Conservation (phyloP, 345 rosid species). For the Eucalyptus polybractea region DNA sequence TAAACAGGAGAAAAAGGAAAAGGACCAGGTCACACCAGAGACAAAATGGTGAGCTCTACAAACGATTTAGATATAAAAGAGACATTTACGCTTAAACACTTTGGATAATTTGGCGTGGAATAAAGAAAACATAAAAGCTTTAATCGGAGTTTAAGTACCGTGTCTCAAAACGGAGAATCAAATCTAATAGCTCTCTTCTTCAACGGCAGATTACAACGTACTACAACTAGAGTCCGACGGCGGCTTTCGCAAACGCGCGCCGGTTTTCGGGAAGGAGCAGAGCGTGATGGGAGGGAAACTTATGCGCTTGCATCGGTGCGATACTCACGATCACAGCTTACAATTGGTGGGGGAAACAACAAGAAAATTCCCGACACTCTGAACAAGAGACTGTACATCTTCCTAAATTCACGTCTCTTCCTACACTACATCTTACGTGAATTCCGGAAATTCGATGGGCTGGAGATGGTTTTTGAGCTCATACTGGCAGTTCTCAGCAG, state of each 20-base stretch:
- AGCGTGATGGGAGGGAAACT: background rate
- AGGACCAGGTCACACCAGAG: background rate
- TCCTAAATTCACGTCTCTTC: background rate
- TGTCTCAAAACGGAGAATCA: background rate
- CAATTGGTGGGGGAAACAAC: background rate
- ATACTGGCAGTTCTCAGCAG: conserved; percentile 42
- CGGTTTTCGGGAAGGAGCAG: background rate
- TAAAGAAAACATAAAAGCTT: background rate
- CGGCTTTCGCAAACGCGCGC: background rate
- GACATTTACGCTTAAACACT: background rate
- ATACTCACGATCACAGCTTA: background rate
- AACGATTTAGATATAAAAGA: background rate
- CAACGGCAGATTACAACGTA: background rate
- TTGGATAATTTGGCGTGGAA: background rate
- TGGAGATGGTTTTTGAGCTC: conserved; percentile 8
- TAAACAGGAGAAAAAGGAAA: background rate
- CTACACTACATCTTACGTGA: conserved; percentile 1
- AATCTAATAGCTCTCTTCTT: background rate
- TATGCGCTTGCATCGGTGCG: background rate
- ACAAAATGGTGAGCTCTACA: background rate
- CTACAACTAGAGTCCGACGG: background rate
- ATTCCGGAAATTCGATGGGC: background rate
- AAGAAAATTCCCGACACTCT: background rate
- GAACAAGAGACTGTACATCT: background rate
- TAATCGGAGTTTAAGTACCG: background rate